phyloP scores from a whole-genome alignment of 2,329 filamentous ascomycete species.

The Pseudofabraea citricarpa region DNA sequence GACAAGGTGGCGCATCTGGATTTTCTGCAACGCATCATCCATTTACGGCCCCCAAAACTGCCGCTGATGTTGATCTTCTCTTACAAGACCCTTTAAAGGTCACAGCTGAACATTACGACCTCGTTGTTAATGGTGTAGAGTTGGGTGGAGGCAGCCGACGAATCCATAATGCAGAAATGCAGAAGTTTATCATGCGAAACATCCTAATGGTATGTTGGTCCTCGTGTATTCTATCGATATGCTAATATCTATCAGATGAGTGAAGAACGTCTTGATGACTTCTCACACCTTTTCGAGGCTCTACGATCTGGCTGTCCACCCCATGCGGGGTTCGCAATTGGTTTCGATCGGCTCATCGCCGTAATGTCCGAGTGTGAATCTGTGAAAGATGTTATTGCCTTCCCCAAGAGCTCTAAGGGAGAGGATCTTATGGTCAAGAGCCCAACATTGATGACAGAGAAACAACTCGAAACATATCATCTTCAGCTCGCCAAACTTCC shows the following conservation, averaged over 20 bases:
- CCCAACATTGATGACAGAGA: constrained; percentile 62
- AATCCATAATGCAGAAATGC: constrained; percentile 80
- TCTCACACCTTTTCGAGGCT: constrained; percentile 79
- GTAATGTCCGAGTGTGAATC: constrained; percentile 72
- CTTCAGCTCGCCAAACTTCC: too few species aligned
- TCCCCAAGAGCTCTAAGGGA: constrained; percentile 89
- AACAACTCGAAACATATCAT: constrained; percentile 29
- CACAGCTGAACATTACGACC: constrained; percentile 86
- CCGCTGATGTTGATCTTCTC: constrained; percentile 69
- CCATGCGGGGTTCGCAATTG: constrained; percentile 88
- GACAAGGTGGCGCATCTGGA: constrained; percentile 73
- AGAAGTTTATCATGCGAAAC: constrained; percentile 79
- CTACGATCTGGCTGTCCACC: constrained; percentile 85
- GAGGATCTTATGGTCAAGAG: constrained; percentile 80
- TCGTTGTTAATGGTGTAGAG: constrained; percentile 93
- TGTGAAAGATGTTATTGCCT: constrained; percentile 91
- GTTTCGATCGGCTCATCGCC: constrained; percentile 82
- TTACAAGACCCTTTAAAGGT: constrained; percentile 66
- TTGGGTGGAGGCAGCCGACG: constrained; percentile 88
- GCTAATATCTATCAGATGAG: constrained; percentile 18
- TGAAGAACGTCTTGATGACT: constrained; percentile 68
- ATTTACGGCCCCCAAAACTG: constrained; percentile 80
- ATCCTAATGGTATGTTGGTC: constrained; percentile 54
- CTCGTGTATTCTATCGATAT: neutral
- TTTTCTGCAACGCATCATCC: constrained; percentile 90